Evolutionary conservation across 2,329 filamentous ascomycete genomes (phyloP).

Genomic region (Aureobasidium sp.): DNA sequence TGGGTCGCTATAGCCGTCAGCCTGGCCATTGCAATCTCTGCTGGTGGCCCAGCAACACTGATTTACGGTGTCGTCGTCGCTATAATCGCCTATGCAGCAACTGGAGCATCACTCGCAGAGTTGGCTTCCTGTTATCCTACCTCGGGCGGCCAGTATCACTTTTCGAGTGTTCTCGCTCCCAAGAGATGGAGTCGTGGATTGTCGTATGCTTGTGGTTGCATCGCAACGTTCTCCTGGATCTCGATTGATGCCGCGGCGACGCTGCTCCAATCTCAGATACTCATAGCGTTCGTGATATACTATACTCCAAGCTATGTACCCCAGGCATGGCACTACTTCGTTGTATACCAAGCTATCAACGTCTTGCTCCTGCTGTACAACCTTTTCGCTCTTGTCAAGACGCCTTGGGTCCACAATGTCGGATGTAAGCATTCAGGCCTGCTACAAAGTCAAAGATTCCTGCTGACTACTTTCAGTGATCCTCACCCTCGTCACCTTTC

Average conservation of each 20-base stretch:
- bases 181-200: neutral
- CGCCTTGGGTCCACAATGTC: slow-evolving; percentile 41
- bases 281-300: slow-evolving; percentile 8
- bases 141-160: slow-evolving; percentile 12
- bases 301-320: slow-evolving; percentile 14
- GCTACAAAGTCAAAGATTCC: slow-evolving; percentile 13
- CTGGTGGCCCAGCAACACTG: slow-evolving; percentile 20
- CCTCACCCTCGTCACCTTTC: slow-evolving; percentile 33
- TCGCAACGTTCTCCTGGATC: slow-evolving; percentile 12
- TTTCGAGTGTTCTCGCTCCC: slow-evolving; percentile 2
- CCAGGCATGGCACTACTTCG: slow-evolving; percentile 12
- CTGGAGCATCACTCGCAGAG: slow-evolving; percentile 18
- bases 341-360: slow-evolving; percentile 16
- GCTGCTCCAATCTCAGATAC: slow-evolving; percentile 16
- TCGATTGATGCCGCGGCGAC: slow-evolving; percentile 18
- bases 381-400: slow-evolving; percentile 45
- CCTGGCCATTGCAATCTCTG: slow-evolving; percentile 42
- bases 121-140: slow-evolving; percentile 11
- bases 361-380: slow-evolving; percentile 48
- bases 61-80: slow-evolving; percentile 16
- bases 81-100: slow-evolving; percentile 14
- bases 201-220: neutral
- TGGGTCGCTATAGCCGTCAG: slow-evolving; percentile 53
- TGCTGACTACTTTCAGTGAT: slow-evolving; percentile 23
- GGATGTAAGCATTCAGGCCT: slow-evolving; percentile 44